Percentiles rank a stretch among this genome's conserved stretches.
Conservation (phyloP, 2,329 filamentous ascomycete genomes). For the Tolypocladium sp. region DNA sequence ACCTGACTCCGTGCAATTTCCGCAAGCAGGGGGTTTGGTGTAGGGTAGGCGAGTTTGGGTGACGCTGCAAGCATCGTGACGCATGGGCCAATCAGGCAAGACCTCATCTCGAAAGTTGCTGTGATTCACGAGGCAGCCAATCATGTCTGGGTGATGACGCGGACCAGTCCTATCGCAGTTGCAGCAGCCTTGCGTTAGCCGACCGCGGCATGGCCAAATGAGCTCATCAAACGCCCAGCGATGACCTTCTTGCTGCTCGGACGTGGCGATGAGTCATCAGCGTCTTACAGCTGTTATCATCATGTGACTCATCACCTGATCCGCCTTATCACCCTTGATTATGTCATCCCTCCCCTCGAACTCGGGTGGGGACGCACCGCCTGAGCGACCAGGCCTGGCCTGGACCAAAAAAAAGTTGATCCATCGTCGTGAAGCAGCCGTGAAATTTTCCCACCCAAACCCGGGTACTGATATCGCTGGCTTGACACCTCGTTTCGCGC, state of each 20-base stretch:
- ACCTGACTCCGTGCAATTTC: neutral
- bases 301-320: conserved; percentile 12
- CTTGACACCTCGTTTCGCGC: neutral
- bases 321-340: conserved; percentile 8
- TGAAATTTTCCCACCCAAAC: conserved; percentile 23
- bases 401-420: conserved; percentile 23
- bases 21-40: neutral
- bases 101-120: neutral
- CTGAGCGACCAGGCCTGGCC: neutral
- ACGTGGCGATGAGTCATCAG: neutral
- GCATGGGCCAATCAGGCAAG: neutral
- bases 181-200: neutral
- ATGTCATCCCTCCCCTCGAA: conserved; percentile 10
- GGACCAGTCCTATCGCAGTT: neutral
- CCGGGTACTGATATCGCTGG: conserved; percentile 12
- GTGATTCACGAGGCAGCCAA: neutral
- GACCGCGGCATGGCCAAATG: too few relatives aligned
- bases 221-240: too few relatives aligned
- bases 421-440: conserved; percentile 13
- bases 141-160: neutral
- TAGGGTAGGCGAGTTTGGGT: neutral
- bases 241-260: too few relatives aligned
- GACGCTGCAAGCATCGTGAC: neutral
- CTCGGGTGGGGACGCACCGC: neutral
- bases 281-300: neutral